A percentile compares a stretch with the other conserved stretches of the same genome.
Conservation (phyloP, 371 early-diverging fungal species). For the Mucor mucedo region DNA sequence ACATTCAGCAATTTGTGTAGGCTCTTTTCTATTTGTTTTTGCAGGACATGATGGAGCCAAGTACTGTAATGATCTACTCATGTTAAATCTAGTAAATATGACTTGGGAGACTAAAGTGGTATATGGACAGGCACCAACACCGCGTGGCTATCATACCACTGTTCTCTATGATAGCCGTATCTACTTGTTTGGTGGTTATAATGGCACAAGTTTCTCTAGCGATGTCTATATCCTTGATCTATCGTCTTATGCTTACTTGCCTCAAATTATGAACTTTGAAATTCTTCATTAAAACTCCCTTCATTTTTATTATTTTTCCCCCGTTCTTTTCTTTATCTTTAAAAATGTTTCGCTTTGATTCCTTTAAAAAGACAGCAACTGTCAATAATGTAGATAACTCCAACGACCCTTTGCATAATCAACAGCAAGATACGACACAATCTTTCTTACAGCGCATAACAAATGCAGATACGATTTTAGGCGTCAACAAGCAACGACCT, state of each 20-base stretch:
- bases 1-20: conserved; percentile 82
- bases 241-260: conserved; percentile 74
- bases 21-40: conserved; percentile 84
- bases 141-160: conserved; percentile 87
- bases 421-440: neutral
- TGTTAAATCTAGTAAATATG: conserved; percentile 84
- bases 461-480: conserved; percentile 30
- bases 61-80: conserved; percentile 76
- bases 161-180: conserved; percentile 80
- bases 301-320: conserved; percentile 5
- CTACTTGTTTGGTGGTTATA: conserved; percentile 86
- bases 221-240: conserved; percentile 84
- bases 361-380: conserved; percentile 17
- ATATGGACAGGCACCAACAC: conserved; percentile 71
- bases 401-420: no score
- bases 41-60: conserved; percentile 87
- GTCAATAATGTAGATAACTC: conserved; percentile 3
- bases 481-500: conserved; percentile 7
- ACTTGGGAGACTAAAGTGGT: conserved; percentile 80
- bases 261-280: conserved; percentile 69
- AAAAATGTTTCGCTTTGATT: conserved; percentile 47
- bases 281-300: conserved; percentile 41
- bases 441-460: conserved; percentile 42
- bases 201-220: conserved; percentile 79
- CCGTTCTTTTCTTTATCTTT: neutral